Evolutionary conservation across 352 stramenopile genomes (phyloP), one percentile per base, ranked within the genome.

Genomic region (Phytophthora pini): DNA sequence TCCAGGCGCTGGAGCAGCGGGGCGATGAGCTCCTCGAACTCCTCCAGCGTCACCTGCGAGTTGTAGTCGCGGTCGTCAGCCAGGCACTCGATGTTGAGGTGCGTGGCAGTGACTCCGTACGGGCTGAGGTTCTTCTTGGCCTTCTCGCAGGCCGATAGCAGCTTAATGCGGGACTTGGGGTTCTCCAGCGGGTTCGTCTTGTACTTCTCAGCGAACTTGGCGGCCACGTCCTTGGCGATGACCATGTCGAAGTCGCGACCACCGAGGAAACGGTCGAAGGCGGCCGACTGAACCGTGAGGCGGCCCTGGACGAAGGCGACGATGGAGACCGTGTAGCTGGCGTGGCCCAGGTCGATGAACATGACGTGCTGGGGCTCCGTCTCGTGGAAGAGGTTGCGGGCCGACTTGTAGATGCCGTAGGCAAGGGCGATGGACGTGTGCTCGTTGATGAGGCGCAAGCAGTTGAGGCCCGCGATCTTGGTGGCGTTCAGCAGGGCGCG

Each of bases 281-380:
- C 85, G 27, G 87, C 88, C 11, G 91, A 88, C 79, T 98, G 97
- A 59, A 99, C 96, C 63, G 93, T 90, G 29, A 99, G 84, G 68
- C 98, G 98, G 41, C 96, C 96, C 73, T 98, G 94, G 56, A 98
- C 91, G 70, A 98, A 98, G 46, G 90, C 81, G 10, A 97, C 92
- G 61, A 99, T 81, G 56, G 89, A 95, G 31, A 95, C 88, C 26
- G 88, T 96, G 91, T 98, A 93, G 77, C 88, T 82, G 12, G 95
- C 97, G 66, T 98, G 93, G 31, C 98, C 98, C 72, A 99, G 92
- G 78, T 99, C 98, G 52, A 99, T 95, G 75, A 99, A 99, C 90
- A 99, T 98, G 56, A 99, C 92, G 75, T 99, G 87, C 44, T 98
- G 95, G 15, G 96, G 88, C 58, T 98, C 86, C 46, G 96, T 78